Evolutionary conservation across 2,329 filamentous ascomycete genomes (phyloP), one percentile per base, ranked within the genome.

Genomic region (Aureobasidium sp.): DNA sequence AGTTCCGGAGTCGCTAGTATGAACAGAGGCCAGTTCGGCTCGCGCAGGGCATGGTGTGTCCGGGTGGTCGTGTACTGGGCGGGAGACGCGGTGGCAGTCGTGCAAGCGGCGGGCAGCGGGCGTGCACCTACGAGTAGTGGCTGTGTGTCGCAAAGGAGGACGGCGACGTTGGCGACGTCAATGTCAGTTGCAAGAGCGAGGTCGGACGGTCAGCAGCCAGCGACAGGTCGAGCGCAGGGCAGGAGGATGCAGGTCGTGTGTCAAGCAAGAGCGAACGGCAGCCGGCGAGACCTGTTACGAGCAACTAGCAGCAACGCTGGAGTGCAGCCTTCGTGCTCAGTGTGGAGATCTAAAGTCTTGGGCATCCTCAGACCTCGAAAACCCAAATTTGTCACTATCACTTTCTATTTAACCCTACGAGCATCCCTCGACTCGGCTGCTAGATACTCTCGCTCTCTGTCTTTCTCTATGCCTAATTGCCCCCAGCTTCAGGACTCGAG

Each of bases 1-100:
- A 25, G 31, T 25, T 37, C 29, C 41, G 27, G 42, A 42, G 29
- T 58, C 42, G 55, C 29, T 37, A 36, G 14, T 48, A 48, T 20
- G 37, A 58, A 27, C 29, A 47, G 42, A 29, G 31, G 55, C 41
- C 55, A 48, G 29, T 48, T n/a, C 20, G 42, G 55, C 27, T 11
- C 9, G 42, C 42, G 55, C 55, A 48, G 55, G 15, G 55, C 55
- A 58, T 58, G 47, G 55, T 48, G 53, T 44, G 29, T 48, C 22
- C 22, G 55, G 29, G 42, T 4, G 27, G 42, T 29, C 20, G 42
- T 48, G 22, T 37, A 31, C 42, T 58, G 55, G 39, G 22, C 53
- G 53, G 15, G 47, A 12, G 53, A 44, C 53, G 53, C 41, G 34
- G 39, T 25, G 51, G 31, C 51, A 15, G 37, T 39, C 36, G 36